Evolutionary conservation across 345 rosid genomes (phyloP), one percentile per base, ranked within the genome.

Genomic region (Firmiana major): DNA sequence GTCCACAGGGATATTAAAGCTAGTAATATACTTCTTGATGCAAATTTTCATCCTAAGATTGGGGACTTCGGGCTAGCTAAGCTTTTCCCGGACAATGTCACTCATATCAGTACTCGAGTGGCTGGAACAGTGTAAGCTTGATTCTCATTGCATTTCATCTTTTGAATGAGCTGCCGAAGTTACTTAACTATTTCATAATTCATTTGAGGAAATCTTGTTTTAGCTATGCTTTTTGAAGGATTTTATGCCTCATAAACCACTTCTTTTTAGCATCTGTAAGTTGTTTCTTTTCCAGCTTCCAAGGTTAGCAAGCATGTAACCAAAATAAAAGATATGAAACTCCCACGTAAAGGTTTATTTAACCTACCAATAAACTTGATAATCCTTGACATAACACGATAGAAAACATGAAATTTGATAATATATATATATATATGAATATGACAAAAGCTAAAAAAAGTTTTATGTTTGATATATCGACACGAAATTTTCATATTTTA

Each of bases 1-100:
- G 97, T 91, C 76, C 97, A 91, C 81, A 83, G 97, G 77, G 97
- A 91, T 80, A 91, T 91, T 46, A 91, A 91, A 78, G 97, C 97
- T 74, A 90, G 97, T 82, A 91, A 91, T 77, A 72, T 91, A 78
- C 93, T 91, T 82, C 91, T 91, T 34, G 97, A 86, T 63, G 79
- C 79, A 19, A 80, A 85, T 71, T 82, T 90, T 65, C 80, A 62
- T 75, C 97, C 97, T 11, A 88, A 88, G 81, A 91, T 91, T 19
- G 92, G 93, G 38, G 97, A 90, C 84, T 91, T 91, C 65, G 97
- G 97, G 74, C 83, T 91, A 71, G 97, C 93, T 31, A 91, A 90
- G 77, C 90, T 88, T 77, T 90, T 91, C 75, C 97, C 97, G 0
- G 93, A 90, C 81, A 84, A 90, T 73, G 92, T 88, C 43, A 91